Base-by-base conservation (phyloP, 1,139 yeast species). In the Hemisphaericaspora subhashii region DNA sequence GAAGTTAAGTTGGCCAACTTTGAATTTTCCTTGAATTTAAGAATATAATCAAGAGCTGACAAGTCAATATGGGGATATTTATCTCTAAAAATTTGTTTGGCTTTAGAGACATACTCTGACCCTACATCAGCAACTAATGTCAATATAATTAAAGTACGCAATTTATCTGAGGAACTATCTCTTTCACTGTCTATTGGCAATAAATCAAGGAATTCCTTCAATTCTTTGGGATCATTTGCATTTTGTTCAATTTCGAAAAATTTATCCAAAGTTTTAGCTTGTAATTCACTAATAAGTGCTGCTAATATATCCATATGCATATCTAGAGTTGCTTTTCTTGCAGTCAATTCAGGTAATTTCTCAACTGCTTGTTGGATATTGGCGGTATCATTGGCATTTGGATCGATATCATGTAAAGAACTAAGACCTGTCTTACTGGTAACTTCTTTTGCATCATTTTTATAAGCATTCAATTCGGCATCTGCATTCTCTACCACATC, bases 401-500 rank as follows among this genome's bases (percentile, higher is more conserved):
- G 84, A 54, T 84, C 87, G 35, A 92, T 73, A 48, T 90, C 97
- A 45, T 77, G 79, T 36, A 88, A 67, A 1, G 82, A 75, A 6
- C 77, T 66, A 15, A 83, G 81, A 5, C 95, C 96, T 0, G 96
- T 85, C 47, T 77, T 81, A 44, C 78, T 76, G 3, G 98, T 88
- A 42, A 94, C 73, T 42, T 85, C 95, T 45, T 81, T 83, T 2
- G 98, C 96, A 52, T 88, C 96, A 43, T 79, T 77, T 51, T 90
- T 90, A 63, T 92, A 92, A 41, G 75, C 72, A 46, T 83, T 81
- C 44, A 90, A 72, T 45, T 89, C 97, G 13, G 74, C 66, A 57
- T 94, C 98, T 18, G 95, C 92, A 60, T 87, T 87, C 58, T 92
- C 98, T 24, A 95, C 98, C 16, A 94, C 98, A 58, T 92, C 97